A percentile compares a stretch with the other conserved stretches of the same genome.
phyloP scores from a whole-genome alignment of 2,329 filamentous ascomycete species.

The Cercospora beticola region DNA sequence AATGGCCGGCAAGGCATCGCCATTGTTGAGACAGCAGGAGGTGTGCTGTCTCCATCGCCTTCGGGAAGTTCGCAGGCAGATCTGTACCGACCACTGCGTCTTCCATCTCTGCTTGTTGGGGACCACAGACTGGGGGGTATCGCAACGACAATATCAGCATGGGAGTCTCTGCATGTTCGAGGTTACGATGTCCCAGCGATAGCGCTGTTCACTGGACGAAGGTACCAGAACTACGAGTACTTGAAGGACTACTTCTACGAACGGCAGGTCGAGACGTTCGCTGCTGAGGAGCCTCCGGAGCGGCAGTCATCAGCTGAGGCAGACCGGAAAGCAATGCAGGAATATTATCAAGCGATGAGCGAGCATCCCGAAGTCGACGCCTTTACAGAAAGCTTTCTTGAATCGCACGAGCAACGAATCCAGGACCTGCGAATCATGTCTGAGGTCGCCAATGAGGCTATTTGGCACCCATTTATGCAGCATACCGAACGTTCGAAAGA shows the following conservation, averaged over 20 bases:
- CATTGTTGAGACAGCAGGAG: constrained; percentile 78
- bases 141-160: constrained; percentile 75
- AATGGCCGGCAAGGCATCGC: constrained; percentile 55
- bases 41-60: constrained; percentile 75
- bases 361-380: constrained; percentile 42
- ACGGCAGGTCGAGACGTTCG: constrained; percentile 57
- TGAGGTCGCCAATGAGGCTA: constrained; percentile 58
- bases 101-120: constrained; percentile 71
- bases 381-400: constrained; percentile 54
- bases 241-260: constrained; percentile 65
- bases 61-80: constrained; percentile 76
- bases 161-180: constrained; percentile 72
- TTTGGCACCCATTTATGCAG: constrained; percentile 89
- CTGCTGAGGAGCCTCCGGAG: constrained; percentile 60
- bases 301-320: constrained; percentile 42
- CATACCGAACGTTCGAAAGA: constrained; percentile 63
- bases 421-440: constrained; percentile 62
- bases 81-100: constrained; percentile 70
- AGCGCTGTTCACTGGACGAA: constrained; percentile 64
- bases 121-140: constrained; percentile 78
- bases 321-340: constrained; percentile 59
- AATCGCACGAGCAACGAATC: constrained; percentile 58
- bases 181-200: constrained; percentile 75
- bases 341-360: constrained; percentile 61
- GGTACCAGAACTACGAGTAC: constrained; percentile 68